Base-by-base conservation (phyloP, 1,284 basidiomycete species). In the Papiliotrema flavescens region DNA sequence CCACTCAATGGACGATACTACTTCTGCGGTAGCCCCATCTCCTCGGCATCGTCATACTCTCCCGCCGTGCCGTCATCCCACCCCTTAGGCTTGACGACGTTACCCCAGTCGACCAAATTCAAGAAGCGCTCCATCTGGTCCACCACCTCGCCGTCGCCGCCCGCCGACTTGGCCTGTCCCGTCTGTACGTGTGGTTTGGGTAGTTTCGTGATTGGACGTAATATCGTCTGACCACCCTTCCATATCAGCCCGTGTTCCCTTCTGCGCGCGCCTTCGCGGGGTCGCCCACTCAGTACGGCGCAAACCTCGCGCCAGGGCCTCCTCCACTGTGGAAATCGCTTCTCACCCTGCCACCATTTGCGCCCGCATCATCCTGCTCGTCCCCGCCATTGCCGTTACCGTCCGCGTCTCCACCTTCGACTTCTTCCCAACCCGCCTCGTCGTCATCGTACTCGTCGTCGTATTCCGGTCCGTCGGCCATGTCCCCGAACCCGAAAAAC, bases 261-360 rank as follows among this genome's bases (percentile, higher is more conserved):
- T 32, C 28, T 32, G 28, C 28, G 5, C 28, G 28, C 28, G 5
- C 28, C 28, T 32, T 32, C 28, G 11, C 28, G 11, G 5, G 28
- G 28, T 6, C 28, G 28, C 28, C 6, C 28, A 6, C 22, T 35
- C 45, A 95, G 82, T 96, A 95, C 59, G 92, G 92, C 58, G 83
- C 79, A 77, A 81, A 94, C 76, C 92, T 86, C 70, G 80, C 83
- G 79, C 85, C 66, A 0, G 73, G 73, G 54, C 73, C 73, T 54
- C 71, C 79, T 20, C 78, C 76, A 79, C 85, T 86, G 77, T 84
- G 76, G 76, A 89, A 89, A 87, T 90, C 85, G 76, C 84, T 87
- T 85, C 90, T 90, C 86, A 95, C 90, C 88, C 89, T 87, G 79
- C 92, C 92, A 63, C 86, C 85, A 77, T 88, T 86, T 70, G 84